These are phyloP conservation scores for Colletotrichum musicola DNA, from an alignment of 2,329 filamentous ascomycete genomes.

Conservation along the genomic window DNA sequence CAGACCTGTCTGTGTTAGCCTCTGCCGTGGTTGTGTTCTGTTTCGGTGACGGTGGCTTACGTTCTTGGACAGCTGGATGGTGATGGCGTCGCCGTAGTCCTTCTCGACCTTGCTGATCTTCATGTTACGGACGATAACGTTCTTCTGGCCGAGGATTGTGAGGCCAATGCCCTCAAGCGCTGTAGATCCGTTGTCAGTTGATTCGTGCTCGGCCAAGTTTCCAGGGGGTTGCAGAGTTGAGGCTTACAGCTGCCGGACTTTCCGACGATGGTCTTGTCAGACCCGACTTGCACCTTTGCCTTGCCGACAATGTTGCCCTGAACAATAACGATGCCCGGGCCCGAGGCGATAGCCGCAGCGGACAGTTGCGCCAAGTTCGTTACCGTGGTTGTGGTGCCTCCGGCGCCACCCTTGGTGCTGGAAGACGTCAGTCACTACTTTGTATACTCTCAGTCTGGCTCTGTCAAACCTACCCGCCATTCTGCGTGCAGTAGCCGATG, in stretches of 20 bases:
- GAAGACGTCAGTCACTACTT: neutral
- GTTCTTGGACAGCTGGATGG: constrained; percentile 65
- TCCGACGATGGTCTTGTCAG: constrained; percentile 57
- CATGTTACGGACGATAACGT: constrained; percentile 71
- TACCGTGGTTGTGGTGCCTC: constrained; percentile 54
- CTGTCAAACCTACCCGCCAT: constrained; percentile 31
- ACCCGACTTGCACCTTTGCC: constrained; percentile 53
- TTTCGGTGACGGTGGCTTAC: constrained; percentile 23
- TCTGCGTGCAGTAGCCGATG: constrained; percentile 38
- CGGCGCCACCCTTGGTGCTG: constrained; percentile 36
- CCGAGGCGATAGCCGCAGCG: constrained; percentile 55
- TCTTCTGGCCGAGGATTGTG: constrained; percentile 61
- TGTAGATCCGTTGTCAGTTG: neutral
- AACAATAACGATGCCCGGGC: constrained; percentile 52
- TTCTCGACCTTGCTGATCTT: constrained; percentile 67
- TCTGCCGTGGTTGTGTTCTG: no score
- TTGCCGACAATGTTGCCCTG: constrained; percentile 51
- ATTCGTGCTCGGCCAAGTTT: neutral
- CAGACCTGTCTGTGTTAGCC: constrained; percentile 52
- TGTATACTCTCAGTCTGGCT: neutral
- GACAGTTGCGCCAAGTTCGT: constrained; percentile 59
- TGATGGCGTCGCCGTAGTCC: constrained; percentile 67
- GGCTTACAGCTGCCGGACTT: constrained; percentile 42
- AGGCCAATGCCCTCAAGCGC: constrained; percentile 59
- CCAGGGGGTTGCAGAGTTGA: neutral